phyloP scores from a whole-genome alignment of 192 early-diverging fungal genomes.

The Entophlyctis helioformis region DNA sequence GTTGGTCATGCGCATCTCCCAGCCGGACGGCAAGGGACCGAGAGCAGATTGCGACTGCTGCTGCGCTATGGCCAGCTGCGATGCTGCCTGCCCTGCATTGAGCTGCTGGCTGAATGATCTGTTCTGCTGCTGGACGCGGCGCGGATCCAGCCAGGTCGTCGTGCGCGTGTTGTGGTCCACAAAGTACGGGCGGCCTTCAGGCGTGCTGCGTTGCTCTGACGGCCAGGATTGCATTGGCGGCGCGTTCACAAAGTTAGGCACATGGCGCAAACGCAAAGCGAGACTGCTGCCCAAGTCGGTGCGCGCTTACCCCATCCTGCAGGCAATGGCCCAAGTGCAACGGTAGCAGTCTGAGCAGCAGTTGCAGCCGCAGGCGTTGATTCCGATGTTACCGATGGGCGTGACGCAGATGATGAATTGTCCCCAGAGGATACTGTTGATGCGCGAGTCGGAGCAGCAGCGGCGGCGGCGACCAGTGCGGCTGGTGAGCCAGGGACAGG shows the following conservation, averaged over 20 bases:
- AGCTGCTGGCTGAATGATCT: slow-evolving; percentile 51
- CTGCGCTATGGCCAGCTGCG: slow-evolving; percentile 39
- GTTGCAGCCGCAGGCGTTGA: slow-evolving; percentile 9
- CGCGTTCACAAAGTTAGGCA: too few species aligned
- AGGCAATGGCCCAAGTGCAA: slow-evolving; percentile 63
- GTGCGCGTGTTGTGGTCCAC: slow-evolving; percentile 97
- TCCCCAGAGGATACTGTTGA: too few species aligned
- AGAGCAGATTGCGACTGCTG: slow-evolving; percentile 62
- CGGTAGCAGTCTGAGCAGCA: slow-evolving; percentile 11
- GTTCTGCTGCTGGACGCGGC: slow-evolving; percentile 39
- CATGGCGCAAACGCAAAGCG: too few species aligned
- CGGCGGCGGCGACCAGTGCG: slow-evolving; percentile 1
- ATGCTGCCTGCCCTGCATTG: slow-evolving; percentile 43
- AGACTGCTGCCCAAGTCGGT: too few species aligned
- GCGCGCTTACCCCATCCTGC: slow-evolving; percentile 37
- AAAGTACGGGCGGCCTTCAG: slow-evolving; percentile 85
- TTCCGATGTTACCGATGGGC: slow-evolving; percentile 4
- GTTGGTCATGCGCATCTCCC: slow-evolving; percentile 96
- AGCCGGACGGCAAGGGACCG: slow-evolving; percentile 88
- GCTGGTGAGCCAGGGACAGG: neutral
- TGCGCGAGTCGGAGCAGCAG: neutral
- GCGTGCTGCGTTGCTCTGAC: slow-evolving; percentile 24
- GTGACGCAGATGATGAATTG: too few species aligned
- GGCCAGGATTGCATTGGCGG: too few species aligned
- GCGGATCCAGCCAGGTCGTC: slow-evolving; percentile 88